A percentile compares a stretch with the other conserved stretches of the same genome.
These are phyloP conservation scores for Prunus mume DNA, from an alignment of 306 rosid species.

Conservation along the genomic window DNA sequence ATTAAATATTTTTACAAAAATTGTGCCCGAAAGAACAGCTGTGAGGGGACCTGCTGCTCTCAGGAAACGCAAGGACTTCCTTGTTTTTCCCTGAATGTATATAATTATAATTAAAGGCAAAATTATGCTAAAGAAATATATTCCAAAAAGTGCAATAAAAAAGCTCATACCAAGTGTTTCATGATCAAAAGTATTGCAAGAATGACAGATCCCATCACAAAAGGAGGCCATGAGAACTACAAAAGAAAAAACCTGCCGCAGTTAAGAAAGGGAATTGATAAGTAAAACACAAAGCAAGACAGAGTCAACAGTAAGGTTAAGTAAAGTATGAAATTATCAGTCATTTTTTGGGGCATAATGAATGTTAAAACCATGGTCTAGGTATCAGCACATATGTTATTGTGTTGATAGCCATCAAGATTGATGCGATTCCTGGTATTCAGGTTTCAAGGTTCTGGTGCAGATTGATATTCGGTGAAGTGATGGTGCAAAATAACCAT, in stretches of 20 bases:
- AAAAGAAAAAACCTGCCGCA: conserved; percentile 39
- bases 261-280: conserved; percentile 30
- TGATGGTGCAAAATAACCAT: background rate
- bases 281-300: conserved; percentile 11
- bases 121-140: conserved; percentile 20
- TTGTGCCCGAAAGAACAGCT: conserved; percentile 72
- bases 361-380: background rate
- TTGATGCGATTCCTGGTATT: background rate
- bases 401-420: conserved; percentile 1
- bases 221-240: conserved; percentile 94
- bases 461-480: background rate
- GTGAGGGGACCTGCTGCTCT: conserved; percentile 98
- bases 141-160: conserved; percentile 22
- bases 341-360: background rate
- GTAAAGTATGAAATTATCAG: background rate
- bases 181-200: conserved; percentile 71
- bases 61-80: conserved; percentile 78
- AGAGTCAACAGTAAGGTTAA: background rate
- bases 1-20: conserved; percentile 58
- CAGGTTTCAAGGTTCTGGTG: background rate
- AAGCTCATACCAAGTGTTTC: conserved; percentile 83
- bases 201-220: conserved; percentile 81
- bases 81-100: conserved; percentile 73
- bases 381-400: background rate
- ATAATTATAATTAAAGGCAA: conserved; percentile 29